phyloP scores from a whole-genome alignment of 225 moss, liverwort and hornwort genomes.

The Bryum argenteum region DNA sequence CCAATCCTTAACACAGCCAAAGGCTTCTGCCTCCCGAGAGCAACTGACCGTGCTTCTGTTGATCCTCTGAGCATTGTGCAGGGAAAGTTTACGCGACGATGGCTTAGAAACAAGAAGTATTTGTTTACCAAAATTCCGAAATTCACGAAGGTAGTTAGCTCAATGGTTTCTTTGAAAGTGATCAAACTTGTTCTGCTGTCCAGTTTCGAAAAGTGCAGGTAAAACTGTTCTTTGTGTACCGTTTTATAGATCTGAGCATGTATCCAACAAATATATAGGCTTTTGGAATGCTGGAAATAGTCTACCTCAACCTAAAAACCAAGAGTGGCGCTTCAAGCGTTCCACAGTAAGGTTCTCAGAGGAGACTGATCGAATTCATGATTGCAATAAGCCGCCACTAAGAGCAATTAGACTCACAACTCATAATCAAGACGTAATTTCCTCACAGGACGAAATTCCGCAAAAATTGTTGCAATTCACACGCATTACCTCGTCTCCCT shows the following conservation, averaged over 20 bases:
- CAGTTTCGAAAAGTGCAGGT: background rate
- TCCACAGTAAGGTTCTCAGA: background rate
- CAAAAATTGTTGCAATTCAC: background rate
- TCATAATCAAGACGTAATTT: background rate
- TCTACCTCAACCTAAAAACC: background rate
- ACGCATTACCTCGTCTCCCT: slow-evolving; percentile 73
- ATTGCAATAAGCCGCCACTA: slow-evolving; percentile 5
- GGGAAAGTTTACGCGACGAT: background rate
- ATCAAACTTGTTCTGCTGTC: slow-evolving; percentile 1
- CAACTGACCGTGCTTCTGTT: background rate
- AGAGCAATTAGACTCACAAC: slow-evolving; percentile 10
- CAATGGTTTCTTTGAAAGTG: background rate
- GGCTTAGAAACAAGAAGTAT: background rate
- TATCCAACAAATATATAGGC: too few relatives aligned
- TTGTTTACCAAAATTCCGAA: slow-evolving; percentile 9
- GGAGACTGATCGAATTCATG: background rate
- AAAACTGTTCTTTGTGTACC: background rate
- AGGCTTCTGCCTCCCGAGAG: slow-evolving; percentile 2
- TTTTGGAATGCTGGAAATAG: background rate
- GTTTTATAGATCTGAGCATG: background rate
- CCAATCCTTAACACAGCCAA: slow-evolving; percentile 14
- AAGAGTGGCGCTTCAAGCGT: background rate
- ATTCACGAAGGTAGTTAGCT: slow-evolving; percentile 12
- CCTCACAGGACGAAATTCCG: background rate
- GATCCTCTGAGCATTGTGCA: background rate